Evolutionary conservation across 1,284 basidiomycete genomes (phyloP), one percentile per base, ranked within the genome.

Genomic region (Xerocomus amazonicus): DNA sequence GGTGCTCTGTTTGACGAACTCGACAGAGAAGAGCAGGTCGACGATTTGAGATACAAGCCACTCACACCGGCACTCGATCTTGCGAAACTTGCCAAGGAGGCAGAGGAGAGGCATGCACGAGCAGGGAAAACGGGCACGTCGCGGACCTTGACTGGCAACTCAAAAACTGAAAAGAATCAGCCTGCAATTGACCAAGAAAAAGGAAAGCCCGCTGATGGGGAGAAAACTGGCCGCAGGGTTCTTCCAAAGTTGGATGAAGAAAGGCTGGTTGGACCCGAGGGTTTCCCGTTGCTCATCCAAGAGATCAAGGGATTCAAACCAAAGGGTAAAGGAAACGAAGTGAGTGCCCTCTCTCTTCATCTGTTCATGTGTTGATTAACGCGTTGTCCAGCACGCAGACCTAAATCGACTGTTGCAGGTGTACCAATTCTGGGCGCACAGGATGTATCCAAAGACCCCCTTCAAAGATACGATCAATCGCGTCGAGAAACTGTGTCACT

Each of bases 381-480:
- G 19, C 36, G 7, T 43, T 12, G 45, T 14, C 45, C 60, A 95
- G 92, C 74, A 74, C 19, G 69, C 78, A 47, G 93, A 97, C 65
- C 77, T 97, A 33, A 80, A 81, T 55, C 75, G 86, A 31, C 69
- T 97, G 14, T 73, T 97, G 47, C 81, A 85, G 56, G 72, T 88
- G 46, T 97, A 97, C 63, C 91, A 92, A 59, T 87, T 93, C 60
- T 97, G 94, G 94, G 79, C 91, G 2, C 94, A 97, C 68, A 79
- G 79, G 57, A 78, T 97, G 78, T 94, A 87, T 62, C 93, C 94
- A 3, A 91, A 88, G 62, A 86, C 80, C 8, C 83, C 86, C 45
- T 95, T 97, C 67, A 75, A 75, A 41, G 91, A 95, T 65, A 95
- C 91, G 0, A 80, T 94, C 7, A 71, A 80, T 31, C 77, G 85